phyloP scores from a whole-genome alignment of 2,329 filamentous ascomycete species.

The Aureobasidium sp. region DNA sequence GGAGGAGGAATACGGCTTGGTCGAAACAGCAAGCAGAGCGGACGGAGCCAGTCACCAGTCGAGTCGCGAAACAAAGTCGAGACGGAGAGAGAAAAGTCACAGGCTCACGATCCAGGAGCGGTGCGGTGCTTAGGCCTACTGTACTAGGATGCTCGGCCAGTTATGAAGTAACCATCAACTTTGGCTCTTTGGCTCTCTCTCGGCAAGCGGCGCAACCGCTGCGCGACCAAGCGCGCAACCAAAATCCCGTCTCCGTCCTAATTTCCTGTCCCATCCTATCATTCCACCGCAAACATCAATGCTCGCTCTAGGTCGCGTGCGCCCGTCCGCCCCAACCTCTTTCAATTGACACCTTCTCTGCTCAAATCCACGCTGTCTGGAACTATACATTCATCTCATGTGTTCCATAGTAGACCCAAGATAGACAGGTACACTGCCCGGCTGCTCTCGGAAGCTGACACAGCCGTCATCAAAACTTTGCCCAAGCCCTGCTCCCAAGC shows the following conservation, averaged over 20 bases:
- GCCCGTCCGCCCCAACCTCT: no score
- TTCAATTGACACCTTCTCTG: neutral
- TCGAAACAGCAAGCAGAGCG: no score
- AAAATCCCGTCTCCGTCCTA: neutral
- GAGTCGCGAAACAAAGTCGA: neutral
- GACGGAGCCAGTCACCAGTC: neutral
- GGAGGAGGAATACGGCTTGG: neutral
- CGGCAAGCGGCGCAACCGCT: slow-evolving; percentile 3
- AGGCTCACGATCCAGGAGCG: neutral
- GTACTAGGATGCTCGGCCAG: neutral
- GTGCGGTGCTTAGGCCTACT: neutral
- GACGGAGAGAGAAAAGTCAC: neutral
- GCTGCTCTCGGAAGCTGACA: slow-evolving; percentile 9
- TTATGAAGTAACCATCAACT: slow-evolving; percentile 11
- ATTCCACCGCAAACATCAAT: neutral
- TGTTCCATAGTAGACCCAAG: neutral
- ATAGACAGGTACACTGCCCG: neutral
- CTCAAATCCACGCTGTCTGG: neutral
- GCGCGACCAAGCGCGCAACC: neutral
- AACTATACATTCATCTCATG: neutral
- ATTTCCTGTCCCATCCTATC: neutral
- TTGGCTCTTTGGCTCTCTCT: neutral
- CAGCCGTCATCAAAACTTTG: slow-evolving; percentile 3
- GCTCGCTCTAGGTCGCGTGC: neutral
- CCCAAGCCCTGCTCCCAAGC: slow-evolving; percentile 7